Evolutionary conservation across 2,329 filamentous ascomycete genomes (phyloP), one percentile per base, ranked within the genome.

Genomic region (Paramyrothecium roridum): DNA sequence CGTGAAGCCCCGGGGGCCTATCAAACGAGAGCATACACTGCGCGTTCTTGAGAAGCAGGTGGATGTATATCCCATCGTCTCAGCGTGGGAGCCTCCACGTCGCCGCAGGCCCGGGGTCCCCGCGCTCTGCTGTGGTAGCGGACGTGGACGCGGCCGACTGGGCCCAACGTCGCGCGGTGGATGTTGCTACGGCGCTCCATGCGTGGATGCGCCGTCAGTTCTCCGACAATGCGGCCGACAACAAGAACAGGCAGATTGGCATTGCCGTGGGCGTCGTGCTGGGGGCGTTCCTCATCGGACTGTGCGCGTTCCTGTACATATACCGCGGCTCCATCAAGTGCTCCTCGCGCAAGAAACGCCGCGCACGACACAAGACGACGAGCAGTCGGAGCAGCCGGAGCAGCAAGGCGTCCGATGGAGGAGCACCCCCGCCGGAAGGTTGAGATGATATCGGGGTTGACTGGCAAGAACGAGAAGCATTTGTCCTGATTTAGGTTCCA

Each of bases 201-300:
- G 47, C 37, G 40, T 57, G 30, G 43, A 23, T 50, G n/a, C 59
- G 58, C 50, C 62, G 65, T 17, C 67, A 69, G 51, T 64, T 66
- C 54, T 66, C 65, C 34, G 57, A 57, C 34, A 62, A 64, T 47
- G 58, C 63, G 6, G 52, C 59, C 48, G 61, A 70, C 17, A 69
- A 73, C 43, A 70, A 68, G 34, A 74, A 77, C 60, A 67, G 70
- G 52, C 74, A 71, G 34, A 78, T 77, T 54, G 76, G 76, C 53
- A 65, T 77, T 56, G 68, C 75, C 3, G 70, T 79, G 48, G 76
- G 72, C 55, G 63, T 79, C 45, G 63, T 74, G 3, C 64, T 78
- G 20, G 69, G 69, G 23, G 61, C 70, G 20, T 79, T 79, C 54
- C 53, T 80, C 54, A 62, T 69, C 17, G 71, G 64, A 20, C 56